These are phyloP conservation scores for Verbascum thapsus DNA, from an alignment of 257 asterid species.

Conservation along the genomic window DNA sequence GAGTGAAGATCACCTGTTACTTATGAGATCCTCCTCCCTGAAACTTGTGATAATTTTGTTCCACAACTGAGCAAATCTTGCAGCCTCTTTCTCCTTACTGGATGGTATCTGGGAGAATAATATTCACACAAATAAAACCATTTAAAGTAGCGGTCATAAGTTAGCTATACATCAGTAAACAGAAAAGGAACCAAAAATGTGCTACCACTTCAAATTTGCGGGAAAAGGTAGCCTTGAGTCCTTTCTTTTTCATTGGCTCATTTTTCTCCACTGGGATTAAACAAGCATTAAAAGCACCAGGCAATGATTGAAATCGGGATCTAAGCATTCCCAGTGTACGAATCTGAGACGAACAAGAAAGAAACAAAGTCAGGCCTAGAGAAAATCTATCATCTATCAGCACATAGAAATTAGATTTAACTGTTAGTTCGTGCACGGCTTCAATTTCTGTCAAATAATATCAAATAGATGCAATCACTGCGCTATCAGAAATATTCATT, in stretches of 20 bases:
- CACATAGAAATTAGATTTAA: not conserved
- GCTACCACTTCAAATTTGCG: slow-evolving; percentile 64
- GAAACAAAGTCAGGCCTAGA: not conserved
- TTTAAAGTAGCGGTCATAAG: slow-evolving; percentile 11
- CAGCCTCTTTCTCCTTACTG: slow-evolving; percentile 83
- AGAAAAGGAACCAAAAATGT: not conserved
- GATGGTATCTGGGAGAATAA: slow-evolving; percentile 52
- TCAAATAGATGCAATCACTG: not conserved
- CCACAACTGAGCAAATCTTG: slow-evolving; percentile 84
- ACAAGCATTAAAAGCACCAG: slow-evolving; percentile 84
- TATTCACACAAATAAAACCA: slow-evolving; percentile 20
- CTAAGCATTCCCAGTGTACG: slow-evolving; percentile 88
- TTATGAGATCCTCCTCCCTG: slow-evolving; percentile 97
- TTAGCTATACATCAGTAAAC: slow-evolving; percentile 6
- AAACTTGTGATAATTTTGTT: slow-evolving; percentile 85
- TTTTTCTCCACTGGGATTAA: slow-evolving; percentile 72
- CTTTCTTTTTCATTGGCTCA: slow-evolving; percentile 63
- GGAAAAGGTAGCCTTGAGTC: slow-evolving; percentile 68
- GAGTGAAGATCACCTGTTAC: slow-evolving; percentile 60
- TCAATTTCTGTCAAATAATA: slow-evolving; percentile 6
- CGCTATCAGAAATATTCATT: slow-evolving; percentile 7
- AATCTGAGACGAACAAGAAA: slow-evolving; percentile 46
- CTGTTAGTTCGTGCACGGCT: not conserved
- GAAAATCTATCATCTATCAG: slow-evolving; percentile 6
- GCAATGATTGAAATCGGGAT: slow-evolving; percentile 83